Percentiles rank a stretch among this genome's conserved stretches.
Conservation (phyloP, 2,329 filamentous ascomycete genomes). For the Phyllosticta paracitricarpa region DNA sequence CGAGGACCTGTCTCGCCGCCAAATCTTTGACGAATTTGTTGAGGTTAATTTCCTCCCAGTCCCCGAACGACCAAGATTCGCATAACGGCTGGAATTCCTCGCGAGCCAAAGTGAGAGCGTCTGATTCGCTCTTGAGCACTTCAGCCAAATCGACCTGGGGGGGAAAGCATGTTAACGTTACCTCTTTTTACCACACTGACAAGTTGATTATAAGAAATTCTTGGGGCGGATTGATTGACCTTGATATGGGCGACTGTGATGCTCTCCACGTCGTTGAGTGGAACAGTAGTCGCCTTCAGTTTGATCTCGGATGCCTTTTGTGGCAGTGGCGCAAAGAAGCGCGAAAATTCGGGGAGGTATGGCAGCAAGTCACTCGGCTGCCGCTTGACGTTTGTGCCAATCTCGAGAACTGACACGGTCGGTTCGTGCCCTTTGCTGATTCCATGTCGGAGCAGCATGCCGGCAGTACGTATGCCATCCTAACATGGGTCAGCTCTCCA, state of each 20-base stretch:
- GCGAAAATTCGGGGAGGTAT: conserved; percentile 63
- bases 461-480: conserved; percentile 73
- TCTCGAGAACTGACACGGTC: conserved; percentile 67
- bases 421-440: conserved; percentile 56
- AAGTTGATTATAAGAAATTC: conserved; percentile 15
- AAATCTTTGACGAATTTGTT: conserved; percentile 66
- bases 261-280: conserved; percentile 71
- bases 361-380: conserved; percentile 80
- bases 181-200: conserved; percentile 40
- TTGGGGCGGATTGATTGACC: conserved; percentile 36
- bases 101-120: conserved; percentile 50
- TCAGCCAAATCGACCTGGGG: conserved; percentile 28
- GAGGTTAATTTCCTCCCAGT: conserved; percentile 81
- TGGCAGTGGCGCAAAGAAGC: conserved; percentile 57
- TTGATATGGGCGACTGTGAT: conserved; percentile 61
- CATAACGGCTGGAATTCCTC: conserved; percentile 60
- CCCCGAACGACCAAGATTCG: conserved; percentile 59
- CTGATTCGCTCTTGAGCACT: conserved; percentile 31
- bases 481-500: conserved; percentile 20
- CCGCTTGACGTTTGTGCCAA: conserved; percentile 58
- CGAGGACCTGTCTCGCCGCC: conserved; percentile 66
- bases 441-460: conserved; percentile 70
- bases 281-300: conserved; percentile 58
- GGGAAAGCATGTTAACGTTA: conserved; percentile 18
- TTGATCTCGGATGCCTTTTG: conserved; percentile 57